These are phyloP conservation scores for Jatropha curcas DNA, from an alignment of 345 rosid genomes.

Conservation along the genomic window DNA sequence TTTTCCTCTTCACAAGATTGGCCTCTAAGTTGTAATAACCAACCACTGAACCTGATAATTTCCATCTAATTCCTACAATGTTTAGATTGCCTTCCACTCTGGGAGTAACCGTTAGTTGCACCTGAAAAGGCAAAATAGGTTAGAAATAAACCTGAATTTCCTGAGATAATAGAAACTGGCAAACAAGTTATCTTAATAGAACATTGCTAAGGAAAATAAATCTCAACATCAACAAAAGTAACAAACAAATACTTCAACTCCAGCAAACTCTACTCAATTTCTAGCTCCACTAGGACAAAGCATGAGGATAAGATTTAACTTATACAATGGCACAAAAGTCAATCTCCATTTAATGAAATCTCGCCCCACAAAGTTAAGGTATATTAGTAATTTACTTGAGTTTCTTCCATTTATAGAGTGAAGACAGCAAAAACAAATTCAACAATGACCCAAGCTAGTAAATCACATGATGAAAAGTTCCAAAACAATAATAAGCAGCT, in stretches of 20 bases:
- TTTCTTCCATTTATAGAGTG: neutral
- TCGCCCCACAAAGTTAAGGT: neutral
- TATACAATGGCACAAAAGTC: neutral
- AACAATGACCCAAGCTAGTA: neutral
- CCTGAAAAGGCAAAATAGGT: slow-evolving; percentile 43
- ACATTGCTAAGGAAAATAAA: neutral
- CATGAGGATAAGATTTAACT: neutral
- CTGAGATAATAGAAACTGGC: neutral
- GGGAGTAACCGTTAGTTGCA: slow-evolving; percentile 83
- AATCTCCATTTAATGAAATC: neutral
- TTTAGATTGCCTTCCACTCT: slow-evolving; percentile 77
- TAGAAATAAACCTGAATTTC: slow-evolving; percentile 9
- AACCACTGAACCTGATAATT: slow-evolving; percentile 72
- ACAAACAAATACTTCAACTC: too few species aligned
- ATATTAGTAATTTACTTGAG: neutral
- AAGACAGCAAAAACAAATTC: neutral
- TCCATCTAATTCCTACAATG: slow-evolving; percentile 91
- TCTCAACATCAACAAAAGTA: neutral
- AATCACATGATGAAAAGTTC: neutral
- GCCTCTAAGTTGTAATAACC: slow-evolving; percentile 68
- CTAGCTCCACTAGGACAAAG: neutral
- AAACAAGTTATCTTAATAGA: neutral
- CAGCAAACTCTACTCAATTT: neutral
- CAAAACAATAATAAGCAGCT: neutral
- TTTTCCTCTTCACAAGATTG: slow-evolving; percentile 48